phyloP scores from a whole-genome alignment of 768 basidiomycete genomes.

The Candolleomyces eurysporus region DNA sequence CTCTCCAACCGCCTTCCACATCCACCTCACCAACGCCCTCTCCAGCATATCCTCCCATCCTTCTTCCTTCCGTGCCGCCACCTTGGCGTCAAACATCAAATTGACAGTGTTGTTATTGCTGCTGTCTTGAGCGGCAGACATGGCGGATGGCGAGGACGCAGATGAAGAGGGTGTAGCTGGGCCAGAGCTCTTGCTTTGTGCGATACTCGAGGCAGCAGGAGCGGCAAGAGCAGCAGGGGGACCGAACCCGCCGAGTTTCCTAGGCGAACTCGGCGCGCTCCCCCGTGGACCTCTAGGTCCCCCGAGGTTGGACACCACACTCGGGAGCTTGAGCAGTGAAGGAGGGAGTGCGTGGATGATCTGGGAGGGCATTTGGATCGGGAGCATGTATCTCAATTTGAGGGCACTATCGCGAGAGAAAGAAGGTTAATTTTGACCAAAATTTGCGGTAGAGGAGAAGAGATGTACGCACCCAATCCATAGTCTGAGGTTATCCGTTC shows the following conservation, averaged over 20 bases:
- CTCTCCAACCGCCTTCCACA: conserved; percentile 67
- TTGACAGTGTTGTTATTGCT: neutral
- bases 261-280: conserved; percentile 13
- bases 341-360: conserved; percentile 15
- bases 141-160: no score
- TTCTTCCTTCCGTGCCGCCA: conserved; percentile 68
- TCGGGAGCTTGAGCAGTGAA: conserved; percentile 18
- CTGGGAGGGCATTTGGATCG: conserved; percentile 55
- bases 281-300: neutral
- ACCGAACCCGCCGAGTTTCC: conserved; percentile 4
- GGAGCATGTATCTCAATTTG: conserved; percentile 78
- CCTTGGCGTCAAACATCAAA: conserved; percentile 62
- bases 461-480: conserved; percentile 72
- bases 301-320: conserved; percentile 12
- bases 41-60: conserved; percentile 87
- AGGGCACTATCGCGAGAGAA: conserved; percentile 54
- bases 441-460: neutral
- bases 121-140: no score
- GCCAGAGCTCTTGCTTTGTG: neutral
- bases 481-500: conserved; percentile 81
- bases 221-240: no score
- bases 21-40: conserved; percentile 60
- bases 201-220: conserved; percentile 19
- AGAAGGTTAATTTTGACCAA: neutral
- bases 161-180: neutral